Evolutionary conservation across 2,329 filamentous ascomycete genomes (phyloP), one percentile per base, ranked within the genome.

Genomic region (Corinectria fuckeliana): DNA sequence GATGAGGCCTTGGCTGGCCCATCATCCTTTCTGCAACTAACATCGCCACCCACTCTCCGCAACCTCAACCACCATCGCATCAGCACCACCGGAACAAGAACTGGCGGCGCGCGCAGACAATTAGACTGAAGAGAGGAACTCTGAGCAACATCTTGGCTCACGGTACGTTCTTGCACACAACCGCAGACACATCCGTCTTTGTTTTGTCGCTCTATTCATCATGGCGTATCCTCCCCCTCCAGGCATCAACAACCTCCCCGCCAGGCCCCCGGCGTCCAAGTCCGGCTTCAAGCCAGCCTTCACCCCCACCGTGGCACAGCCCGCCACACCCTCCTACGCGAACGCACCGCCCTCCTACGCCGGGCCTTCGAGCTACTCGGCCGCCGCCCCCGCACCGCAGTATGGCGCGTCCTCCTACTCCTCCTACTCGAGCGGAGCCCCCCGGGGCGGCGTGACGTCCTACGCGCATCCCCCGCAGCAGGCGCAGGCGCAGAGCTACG

Each of bases 181-280:
- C 36, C 55, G 50, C 64, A 67, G 56, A 69, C 63, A 61, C 47
- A 58, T 61, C 64, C 54, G 51, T 63, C 55, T 48, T 63, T 61
- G 58, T 38, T 66, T 57, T 57, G 36, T 53, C 68, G 64, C 65
- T 71, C 78, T 82, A 79, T 88, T 88, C 85, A 88, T 88, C 85
- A 94, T 94, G 91, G 89, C 91, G 79, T 92, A 92, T 85, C 89
- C 91, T 79, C 89, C 89, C 75, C 90, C 90, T 90, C 90, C 91
- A 92, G 91, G 91, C 71, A 76, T 79, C 71, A 76, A 66, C 72
- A 76, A 75, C 68, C 89, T 96, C 36, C 92, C 92, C 66, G 88
- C 91, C 63, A 89, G 91, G 69, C 92, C 91, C 62, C 91, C 91
- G 39, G 85, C 88, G 51, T 81, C 87, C 63, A 67, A 70, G 74